Conservation (phyloP, 2,329 filamentous ascomycete species). For the Ophiosphaerella narmari region DNA sequence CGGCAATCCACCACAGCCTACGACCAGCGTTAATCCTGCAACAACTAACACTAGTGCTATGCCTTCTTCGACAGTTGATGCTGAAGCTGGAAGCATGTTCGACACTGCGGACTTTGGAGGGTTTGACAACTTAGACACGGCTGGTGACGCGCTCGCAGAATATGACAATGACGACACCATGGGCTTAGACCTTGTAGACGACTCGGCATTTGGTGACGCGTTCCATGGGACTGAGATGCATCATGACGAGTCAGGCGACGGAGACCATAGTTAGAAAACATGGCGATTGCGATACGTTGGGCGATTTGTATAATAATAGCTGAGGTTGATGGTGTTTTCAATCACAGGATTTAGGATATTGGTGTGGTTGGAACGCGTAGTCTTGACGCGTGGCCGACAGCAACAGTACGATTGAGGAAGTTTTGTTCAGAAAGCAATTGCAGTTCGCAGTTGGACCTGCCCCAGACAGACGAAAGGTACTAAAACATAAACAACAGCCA, state of each 20-base stretch:
- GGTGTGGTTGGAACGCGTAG: neutral
- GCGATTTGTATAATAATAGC: slow-evolving; percentile 2
- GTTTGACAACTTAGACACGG: slow-evolving; percentile 46
- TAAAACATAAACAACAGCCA: no score
- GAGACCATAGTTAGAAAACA: slow-evolving; percentile 27
- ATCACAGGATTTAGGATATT: neutral
- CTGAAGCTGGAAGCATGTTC: slow-evolving; percentile 44
- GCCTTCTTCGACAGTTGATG: slow-evolving; percentile 29
- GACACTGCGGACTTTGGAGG: slow-evolving; percentile 43
- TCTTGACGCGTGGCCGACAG: no score
- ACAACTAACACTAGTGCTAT: slow-evolving; percentile 19
- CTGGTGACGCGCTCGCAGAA: slow-evolving; percentile 47
- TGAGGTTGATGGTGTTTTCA: neutral
- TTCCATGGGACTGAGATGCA: slow-evolving; percentile 46
- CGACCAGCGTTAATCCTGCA: slow-evolving; percentile 20
- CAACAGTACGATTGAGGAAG: no score
- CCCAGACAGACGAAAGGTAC: no score
- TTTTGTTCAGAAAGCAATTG: no score
- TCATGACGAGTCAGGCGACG: slow-evolving; percentile 36
- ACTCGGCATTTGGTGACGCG: slow-evolving; percentile 48
- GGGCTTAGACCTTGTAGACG: slow-evolving; percentile 45
- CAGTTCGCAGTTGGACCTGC: no score
- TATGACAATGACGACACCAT: slow-evolving; percentile 45
- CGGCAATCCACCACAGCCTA: slow-evolving; percentile 20
- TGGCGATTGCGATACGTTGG: neutral